Evolutionary conservation across 306 rosid genomes (phyloP), one percentile per base, ranked within the genome.

Genomic region (Luffa acutangula): DNA sequence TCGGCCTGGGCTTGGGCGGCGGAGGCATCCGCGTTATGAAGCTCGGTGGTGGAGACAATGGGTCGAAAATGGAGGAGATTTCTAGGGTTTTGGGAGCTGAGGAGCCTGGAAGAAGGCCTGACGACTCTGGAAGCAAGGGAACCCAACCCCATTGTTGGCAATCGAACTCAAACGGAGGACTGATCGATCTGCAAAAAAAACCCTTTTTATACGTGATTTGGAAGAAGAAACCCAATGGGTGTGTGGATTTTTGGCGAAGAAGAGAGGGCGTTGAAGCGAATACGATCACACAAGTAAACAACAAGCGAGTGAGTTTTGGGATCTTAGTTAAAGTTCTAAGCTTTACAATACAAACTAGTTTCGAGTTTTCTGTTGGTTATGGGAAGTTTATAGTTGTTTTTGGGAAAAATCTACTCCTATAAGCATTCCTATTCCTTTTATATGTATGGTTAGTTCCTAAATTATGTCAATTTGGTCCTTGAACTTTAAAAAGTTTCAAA

Each of bases 31-130:
- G 96, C 89, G 20, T 86, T 92, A 13, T 85, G 88, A 54, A 89
- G 95, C 86, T 91, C 93, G 13, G 97, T 88, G n/a, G 93, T 93
- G 67, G 98, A 82, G 51, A 90, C 87, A 34, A 93, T 89, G 82
- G 90, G 78, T 18, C 98, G 86, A 74, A 89, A 52, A 31, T 62
- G 67, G 84, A 92, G 51, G 80, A 82, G 57, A 65, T 64, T 83
- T 64, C 77, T 80, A 77, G 85, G 87, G 87, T 82, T 84, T 39
- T 72, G 87, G 20, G 87, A 87, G 86, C 39, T 72, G 86, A 91
- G 89, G 75, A 87, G 80, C 75, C 78, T 86, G 54, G 90, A 80
- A 0, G 97, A 85, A 60, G 96, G 99, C 78, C 88, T 78, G 56
- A 93, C 17, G 83, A 89, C 86, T 85, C 81, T 83, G 5, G 98